Evolutionary conservation across 805 yeast genomes (phyloP), one percentile per base, ranked within the genome.

Genomic region (Lipomyces oligophaga): DNA sequence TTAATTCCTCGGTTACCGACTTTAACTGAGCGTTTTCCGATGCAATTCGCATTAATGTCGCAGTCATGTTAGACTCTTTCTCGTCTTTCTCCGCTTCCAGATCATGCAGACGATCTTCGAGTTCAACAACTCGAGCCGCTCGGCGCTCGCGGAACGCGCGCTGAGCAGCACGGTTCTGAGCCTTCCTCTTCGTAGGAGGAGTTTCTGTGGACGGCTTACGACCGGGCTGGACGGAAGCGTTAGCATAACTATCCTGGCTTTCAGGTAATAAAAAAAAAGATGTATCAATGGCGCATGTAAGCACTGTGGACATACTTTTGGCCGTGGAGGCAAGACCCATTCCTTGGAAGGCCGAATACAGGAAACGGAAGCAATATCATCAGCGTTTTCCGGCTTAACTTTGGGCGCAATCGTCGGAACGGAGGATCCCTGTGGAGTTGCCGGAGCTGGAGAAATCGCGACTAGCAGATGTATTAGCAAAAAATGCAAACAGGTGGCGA

Each of bases 111-210:
- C 78, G 79, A 41, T 74, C 77, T 63, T 86, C 95, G 44, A 89
- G 70, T 61, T 84, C 94, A 48, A 79, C 79, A 5, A 87, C 85
- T 41, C 88, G 69, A 26, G 84, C 83, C 16, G 96, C 94, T 58
- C 94, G 70, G 55, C 96, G 73, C 63, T 87, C 94, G 55, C 96
- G 70, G 68, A 86, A 85, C 1, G 97, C 94, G 47, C 95, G 63
- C 70, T 89, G 95, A 19, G 96, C 95, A n/a, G 93, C 95, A 48
- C 96, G 70, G 63, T 88, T 88, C 65, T 85, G 96, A 2, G 95
- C 95, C 65, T 86, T 86, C 43, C 96, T 70, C 64, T 85, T 85
- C 21, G 83, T 79, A 0, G 89, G 88, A 0, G 95, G 94, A 0
- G 89, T 78, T 55, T 86, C 95, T 3, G 76, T 74, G 54, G 80